phyloP scores from a whole-genome alignment of 2,329 filamentous ascomycete genomes.

The Shiraia bambusicola region DNA sequence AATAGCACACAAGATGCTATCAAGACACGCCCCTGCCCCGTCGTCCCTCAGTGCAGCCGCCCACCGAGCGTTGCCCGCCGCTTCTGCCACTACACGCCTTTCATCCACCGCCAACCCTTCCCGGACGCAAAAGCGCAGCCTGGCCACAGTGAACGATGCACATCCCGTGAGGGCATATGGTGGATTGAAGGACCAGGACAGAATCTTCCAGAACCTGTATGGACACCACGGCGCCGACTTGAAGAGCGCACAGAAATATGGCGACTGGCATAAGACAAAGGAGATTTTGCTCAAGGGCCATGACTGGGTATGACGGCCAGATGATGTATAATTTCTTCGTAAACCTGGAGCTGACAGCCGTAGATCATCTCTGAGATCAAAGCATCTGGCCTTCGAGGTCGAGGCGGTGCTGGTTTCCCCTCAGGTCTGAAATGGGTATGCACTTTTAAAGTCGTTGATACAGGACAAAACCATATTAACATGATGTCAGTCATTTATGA shows the following conservation, averaged over 20 bases:
- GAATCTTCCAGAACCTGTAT: slow-evolving; percentile 99
- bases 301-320: slow-evolving; percentile 69
- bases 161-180: slow-evolving; percentile 70
- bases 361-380: slow-evolving; percentile 97
- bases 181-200: slow-evolving; percentile 91
- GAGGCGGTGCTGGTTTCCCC: slow-evolving; percentile 96
- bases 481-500: slow-evolving; percentile 86
- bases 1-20: slow-evolving; percentile 42
- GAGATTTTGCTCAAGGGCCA: slow-evolving; percentile 96
- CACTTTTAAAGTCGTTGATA: slow-evolving; percentile 2
- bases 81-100: slow-evolving; percentile 41
- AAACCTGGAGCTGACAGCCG: slow-evolving; percentile 23
- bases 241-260: slow-evolving; percentile 94
- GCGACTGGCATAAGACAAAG: slow-evolving; percentile 99
- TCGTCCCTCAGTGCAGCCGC: slow-evolving; percentile 45
- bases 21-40: slow-evolving; percentile 43
- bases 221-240: slow-evolving; percentile 87
- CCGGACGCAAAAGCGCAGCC: slow-evolving; percentile 62
- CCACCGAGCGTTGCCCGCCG: slow-evolving; percentile 46
- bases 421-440: slow-evolving; percentile 97
- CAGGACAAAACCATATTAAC: slow-evolving; percentile 17
- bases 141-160: slow-evolving; percentile 60
- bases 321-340: not conserved
- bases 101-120: slow-evolving; percentile 45
- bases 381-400: slow-evolving; percentile 89